Evolutionary conservation across 129 eudicot genomes (phyloP).

Genomic region (Oenanthe sinensis): DNA sequence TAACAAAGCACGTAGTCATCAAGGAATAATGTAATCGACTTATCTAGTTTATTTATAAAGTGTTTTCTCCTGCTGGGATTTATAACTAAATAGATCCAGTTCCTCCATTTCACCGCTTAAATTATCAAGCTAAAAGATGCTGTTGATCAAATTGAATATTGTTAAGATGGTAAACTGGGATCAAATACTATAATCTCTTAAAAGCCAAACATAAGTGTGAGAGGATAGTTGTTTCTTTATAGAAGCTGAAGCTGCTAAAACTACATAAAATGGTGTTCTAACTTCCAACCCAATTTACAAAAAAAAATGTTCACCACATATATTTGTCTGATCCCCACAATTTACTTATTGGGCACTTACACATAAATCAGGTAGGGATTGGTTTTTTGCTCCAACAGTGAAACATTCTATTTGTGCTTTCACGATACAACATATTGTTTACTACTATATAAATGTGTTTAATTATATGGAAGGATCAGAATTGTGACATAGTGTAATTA

Average conservation of each 20-base stretch:
- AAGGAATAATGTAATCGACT: not conserved
- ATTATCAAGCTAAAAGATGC: not conserved
- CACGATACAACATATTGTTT: not conserved
- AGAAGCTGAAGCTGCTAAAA: not conserved
- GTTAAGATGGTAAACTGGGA: not conserved
- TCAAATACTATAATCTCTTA: not conserved
- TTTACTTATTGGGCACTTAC: not conserved
- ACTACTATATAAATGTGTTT: not conserved
- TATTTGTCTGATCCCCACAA: not conserved
- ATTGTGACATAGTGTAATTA: not conserved
- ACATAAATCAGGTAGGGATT: not conserved
- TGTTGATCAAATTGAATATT: not conserved
- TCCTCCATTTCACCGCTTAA: not conserved
- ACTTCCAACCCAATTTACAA: not conserved
- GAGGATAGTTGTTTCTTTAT: not conserved
- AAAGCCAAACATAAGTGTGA: not conserved
- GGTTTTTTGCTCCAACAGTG: not conserved
- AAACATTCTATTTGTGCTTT: not conserved
- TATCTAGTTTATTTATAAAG: not conserved
- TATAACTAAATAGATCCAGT: not conserved
- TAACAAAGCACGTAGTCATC: not conserved
- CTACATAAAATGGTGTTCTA: not conserved
- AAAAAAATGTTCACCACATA: not conserved
- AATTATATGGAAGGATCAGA: not conserved
- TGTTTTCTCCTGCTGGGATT: not conserved